A percentile compares a stretch with the other conserved stretches of the same genome.
These are phyloP conservation scores for Triglochin maritima DNA, from an alignment of 106 monocot genomes.

Conservation along the genomic window DNA sequence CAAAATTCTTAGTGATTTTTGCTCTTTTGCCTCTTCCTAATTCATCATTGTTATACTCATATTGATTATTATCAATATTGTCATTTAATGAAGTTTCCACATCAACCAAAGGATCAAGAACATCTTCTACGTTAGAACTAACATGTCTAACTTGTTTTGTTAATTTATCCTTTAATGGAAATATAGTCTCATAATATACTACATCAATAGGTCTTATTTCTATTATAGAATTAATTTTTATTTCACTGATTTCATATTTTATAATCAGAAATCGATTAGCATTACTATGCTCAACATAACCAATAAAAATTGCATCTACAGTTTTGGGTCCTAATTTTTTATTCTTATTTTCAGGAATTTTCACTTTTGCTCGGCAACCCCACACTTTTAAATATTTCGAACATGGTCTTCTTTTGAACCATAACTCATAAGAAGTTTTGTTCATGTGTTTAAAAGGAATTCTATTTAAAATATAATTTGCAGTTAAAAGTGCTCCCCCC, in stretches of 20 bases:
- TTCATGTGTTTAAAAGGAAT: constrained; percentile 1
- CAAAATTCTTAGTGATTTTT: background rate
- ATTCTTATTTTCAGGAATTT: constrained; percentile 4
- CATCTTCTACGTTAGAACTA: no score
- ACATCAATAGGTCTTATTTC: constrained; percentile 7
- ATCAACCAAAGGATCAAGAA: background rate
- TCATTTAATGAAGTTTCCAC: background rate
- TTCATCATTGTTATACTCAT: background rate
- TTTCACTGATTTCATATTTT: background rate
- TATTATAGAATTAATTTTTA: background rate
- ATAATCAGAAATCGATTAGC: constrained; percentile 6
- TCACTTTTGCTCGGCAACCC: constrained; percentile 6
- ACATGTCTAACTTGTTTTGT: no score
- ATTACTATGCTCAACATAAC: constrained; percentile 8
- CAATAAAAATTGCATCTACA: constrained; percentile 5
- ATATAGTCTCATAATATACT: constrained; percentile 1
- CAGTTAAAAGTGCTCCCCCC: background rate
- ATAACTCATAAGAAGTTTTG: constrained; percentile 3
- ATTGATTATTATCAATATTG: background rate
- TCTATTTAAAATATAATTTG: constrained; percentile 1
- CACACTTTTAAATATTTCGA: constrained; percentile 3
- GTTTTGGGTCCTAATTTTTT: constrained; percentile 2
- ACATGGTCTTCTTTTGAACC: background rate
- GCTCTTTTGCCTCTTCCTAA: background rate
- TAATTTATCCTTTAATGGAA: background rate